Conservation (phyloP, 2,329 filamentous ascomycete genomes). For the Penicillium sp. region DNA sequence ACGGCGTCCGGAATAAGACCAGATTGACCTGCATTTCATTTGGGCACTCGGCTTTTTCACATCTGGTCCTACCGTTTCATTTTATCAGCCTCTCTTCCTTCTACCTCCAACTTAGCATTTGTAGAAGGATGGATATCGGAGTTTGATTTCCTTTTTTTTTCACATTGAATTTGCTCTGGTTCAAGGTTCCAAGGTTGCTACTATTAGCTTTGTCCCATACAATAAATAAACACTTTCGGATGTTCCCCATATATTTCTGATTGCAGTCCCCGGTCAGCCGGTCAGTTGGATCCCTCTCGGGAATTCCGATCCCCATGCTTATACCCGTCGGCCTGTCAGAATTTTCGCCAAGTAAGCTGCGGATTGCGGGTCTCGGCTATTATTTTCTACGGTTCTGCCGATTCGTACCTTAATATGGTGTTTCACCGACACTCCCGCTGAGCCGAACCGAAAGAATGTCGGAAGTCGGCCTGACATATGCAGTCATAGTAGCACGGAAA, state of each 20-base stretch:
- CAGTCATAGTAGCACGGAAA: too few species aligned
- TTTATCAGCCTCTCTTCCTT: background rate
- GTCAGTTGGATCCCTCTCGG: too few species aligned
- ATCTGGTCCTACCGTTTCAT: background rate
- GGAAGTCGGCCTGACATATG: background rate
- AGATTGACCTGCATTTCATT: constrained; percentile 6
- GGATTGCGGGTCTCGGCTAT: background rate
- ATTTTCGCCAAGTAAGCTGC: background rate
- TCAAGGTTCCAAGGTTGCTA: background rate
- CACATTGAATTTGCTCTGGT: background rate
- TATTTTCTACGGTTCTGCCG: background rate
- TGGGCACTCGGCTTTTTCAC: background rate
- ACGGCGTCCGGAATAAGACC: constrained; percentile 8
- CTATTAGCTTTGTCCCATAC: too few species aligned
- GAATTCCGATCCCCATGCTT: too few species aligned
- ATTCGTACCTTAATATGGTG: background rate
- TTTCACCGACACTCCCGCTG: background rate
- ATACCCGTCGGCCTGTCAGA: background rate
- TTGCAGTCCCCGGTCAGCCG: background rate
- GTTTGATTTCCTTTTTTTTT: background rate
- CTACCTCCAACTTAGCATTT: constrained; percentile 6
- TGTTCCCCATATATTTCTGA: background rate
- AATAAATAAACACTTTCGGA: too few species aligned
- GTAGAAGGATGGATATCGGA: constrained; percentile 13
- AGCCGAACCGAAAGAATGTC: background rate